These are phyloP conservation scores for Eragrostis curvula DNA, from an alignment of 176 grass and related monocot species.

Conservation along the genomic window DNA sequence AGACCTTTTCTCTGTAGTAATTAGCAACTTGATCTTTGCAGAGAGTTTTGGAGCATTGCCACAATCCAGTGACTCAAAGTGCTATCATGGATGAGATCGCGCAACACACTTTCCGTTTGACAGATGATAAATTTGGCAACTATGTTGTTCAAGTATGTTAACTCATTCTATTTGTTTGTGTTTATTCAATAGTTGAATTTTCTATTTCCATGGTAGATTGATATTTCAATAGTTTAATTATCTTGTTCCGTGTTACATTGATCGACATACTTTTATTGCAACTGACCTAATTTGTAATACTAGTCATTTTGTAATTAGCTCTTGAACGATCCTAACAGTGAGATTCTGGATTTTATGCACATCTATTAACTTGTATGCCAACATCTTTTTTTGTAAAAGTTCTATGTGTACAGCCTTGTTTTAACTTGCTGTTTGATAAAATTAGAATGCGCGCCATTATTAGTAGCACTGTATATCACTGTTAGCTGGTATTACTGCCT, in stretches of 20 bases:
- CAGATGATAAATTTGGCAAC: conserved; percentile 87
- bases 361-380: background rate
- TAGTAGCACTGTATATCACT: background rate
- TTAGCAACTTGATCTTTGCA: conserved; percentile 29
- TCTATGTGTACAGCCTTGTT: background rate
- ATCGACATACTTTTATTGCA: background rate
- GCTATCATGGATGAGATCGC: conserved; percentile 77
- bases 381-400: background rate
- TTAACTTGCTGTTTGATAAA: background rate
- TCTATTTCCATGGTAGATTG: background rate
- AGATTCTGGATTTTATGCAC: background rate
- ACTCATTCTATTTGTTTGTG: background rate
- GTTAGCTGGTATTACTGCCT: background rate
- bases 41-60: conserved; percentile 85
- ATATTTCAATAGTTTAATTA: background rate
- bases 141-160: conserved; percentile 84
- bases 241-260: background rate
- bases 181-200: background rate
- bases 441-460: background rate
- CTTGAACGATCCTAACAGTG: background rate
- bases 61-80: conserved; percentile 62
- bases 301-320: background rate
- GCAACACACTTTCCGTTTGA: conserved; percentile 58
- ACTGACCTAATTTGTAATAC: background rate
- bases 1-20: background rate